Evolutionary conservation across 192 early-diverging fungal species (phyloP).

Genomic region (Podochytrium sp.): DNA sequence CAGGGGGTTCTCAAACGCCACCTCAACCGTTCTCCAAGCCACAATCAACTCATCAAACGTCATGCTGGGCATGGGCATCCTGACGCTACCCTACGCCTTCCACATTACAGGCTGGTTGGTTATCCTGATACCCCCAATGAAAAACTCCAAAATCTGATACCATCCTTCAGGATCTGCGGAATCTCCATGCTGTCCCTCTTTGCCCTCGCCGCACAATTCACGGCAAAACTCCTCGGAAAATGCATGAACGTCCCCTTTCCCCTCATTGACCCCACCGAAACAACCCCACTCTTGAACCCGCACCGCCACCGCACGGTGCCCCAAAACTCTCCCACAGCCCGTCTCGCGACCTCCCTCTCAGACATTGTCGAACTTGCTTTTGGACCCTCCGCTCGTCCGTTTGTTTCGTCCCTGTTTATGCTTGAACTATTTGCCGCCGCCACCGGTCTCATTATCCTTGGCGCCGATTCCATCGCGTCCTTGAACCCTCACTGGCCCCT

Average conservation of each 20-base stretch:
- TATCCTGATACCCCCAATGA: constrained; percentile 5
- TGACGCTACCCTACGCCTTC: constrained; percentile 65
- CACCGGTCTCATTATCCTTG: constrained; percentile 51
- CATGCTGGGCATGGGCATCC: constrained; percentile 56
- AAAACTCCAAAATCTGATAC: neutral
- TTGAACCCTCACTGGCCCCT: constrained; percentile 32
- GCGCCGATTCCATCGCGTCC: constrained; percentile 46
- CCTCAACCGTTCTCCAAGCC: constrained; percentile 15
- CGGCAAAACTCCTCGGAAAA: constrained; percentile 64
- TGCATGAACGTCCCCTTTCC: constrained; percentile 48
- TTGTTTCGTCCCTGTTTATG: constrained; percentile 47
- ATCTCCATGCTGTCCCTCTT: constrained; percentile 47
- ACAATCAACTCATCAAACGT: constrained; percentile 30
- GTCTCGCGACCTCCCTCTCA: constrained; percentile 41
- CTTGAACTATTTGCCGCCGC: constrained; percentile 54
- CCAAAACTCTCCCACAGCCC: neutral
- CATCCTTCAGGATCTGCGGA: constrained; percentile 48
- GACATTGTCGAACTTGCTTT: constrained; percentile 55
- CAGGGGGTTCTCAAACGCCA: neutral
- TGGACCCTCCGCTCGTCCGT: constrained; percentile 41
- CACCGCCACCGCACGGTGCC: constrained; percentile 4
- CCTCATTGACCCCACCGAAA: neutral
- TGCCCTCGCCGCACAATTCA: constrained; percentile 44
- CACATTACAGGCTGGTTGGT: constrained; percentile 59
- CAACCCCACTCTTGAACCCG: constrained; percentile 22